Evolutionary conservation across 1,139 yeast species (phyloP).

Genomic region (Suhomyces bribrorum): DNA sequence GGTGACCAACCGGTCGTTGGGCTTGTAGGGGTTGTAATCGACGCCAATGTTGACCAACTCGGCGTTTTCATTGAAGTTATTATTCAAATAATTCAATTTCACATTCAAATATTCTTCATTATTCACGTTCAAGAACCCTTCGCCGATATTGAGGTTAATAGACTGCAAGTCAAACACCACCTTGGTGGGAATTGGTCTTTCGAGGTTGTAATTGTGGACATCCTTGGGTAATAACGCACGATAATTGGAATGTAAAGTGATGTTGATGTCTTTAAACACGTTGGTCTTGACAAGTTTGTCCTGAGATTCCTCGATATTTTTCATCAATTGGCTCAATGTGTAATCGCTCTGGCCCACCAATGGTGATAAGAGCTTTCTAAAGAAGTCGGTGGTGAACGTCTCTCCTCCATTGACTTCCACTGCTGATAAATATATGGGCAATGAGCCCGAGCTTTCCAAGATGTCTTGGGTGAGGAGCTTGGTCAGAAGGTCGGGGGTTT

Average conservation of each 20-base stretch:
- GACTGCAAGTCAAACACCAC: constrained; percentile 39
- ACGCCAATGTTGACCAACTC: constrained; percentile 45
- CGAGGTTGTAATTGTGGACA: constrained; percentile 33
- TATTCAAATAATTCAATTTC: constrained; percentile 42
- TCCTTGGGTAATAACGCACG: constrained; percentile 26
- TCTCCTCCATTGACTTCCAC: constrained; percentile 55
- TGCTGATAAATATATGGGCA: constrained; percentile 47
- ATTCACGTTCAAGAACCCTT: constrained; percentile 39
- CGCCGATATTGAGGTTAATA: constrained; percentile 36
- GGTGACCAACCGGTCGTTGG: constrained; percentile 43
- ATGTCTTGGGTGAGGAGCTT: constrained; percentile 36
- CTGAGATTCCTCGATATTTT: constrained; percentile 26
- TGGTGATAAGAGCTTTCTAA: constrained; percentile 47
- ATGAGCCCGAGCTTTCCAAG: constrained; percentile 32
- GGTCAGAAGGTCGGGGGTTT: constrained; percentile 23
- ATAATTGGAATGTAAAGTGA: constrained; percentile 38
- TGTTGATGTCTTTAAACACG: constrained; percentile 43
- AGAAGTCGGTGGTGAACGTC: constrained; percentile 46
- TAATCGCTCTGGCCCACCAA: constrained; percentile 45
- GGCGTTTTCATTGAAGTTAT: constrained; percentile 47
- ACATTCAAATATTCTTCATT: constrained; percentile 44
- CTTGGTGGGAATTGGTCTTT: constrained; percentile 41
- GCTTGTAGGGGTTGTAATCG: constrained; percentile 49
- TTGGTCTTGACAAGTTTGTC: constrained; percentile 40
- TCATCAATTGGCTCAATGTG: constrained; percentile 45